These are phyloP conservation scores for Lachancea thermotolerans DNA, from an alignment of 805 yeast genomes.

Conservation along the genomic window DNA sequence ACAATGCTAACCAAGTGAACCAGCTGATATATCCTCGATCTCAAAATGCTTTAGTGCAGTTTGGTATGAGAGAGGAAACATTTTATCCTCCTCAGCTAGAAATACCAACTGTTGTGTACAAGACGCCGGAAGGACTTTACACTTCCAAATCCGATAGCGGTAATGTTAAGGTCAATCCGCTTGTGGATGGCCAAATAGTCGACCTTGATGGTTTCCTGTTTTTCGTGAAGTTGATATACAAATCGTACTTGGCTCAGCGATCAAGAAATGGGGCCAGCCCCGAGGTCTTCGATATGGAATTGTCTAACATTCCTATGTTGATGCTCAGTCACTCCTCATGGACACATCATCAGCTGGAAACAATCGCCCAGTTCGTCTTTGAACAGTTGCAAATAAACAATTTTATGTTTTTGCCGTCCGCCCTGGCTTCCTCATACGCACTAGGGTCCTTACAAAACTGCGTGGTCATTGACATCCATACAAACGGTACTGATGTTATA, in stretches of 20 bases:
- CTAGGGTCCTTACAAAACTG: constrained; percentile 59
- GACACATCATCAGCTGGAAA: constrained; percentile 62
- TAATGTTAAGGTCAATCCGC: constrained; percentile 51
- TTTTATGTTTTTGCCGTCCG: constrained; percentile 58
- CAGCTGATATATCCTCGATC: constrained; percentile 76
- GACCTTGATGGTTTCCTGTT: constrained; percentile 67
- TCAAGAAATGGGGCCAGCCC: constrained; percentile 18
- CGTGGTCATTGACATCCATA: constrained; percentile 75
- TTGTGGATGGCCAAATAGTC: constrained; percentile 54
- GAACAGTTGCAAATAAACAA: constrained; percentile 69
- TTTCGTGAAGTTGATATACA: constrained; percentile 41
- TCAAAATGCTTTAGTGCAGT: constrained; percentile 61
- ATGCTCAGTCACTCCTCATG: constrained; percentile 62
- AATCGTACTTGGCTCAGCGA: constrained; percentile 35
- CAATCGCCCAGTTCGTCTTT: constrained; percentile 65
- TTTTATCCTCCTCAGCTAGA: constrained; percentile 68
- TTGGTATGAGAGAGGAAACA: constrained; percentile 59
- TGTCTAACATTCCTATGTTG: constrained; percentile 57
- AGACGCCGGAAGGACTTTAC: constrained; percentile 26
- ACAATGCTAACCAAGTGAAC: constrained; percentile 12
- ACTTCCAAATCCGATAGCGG: constrained; percentile 28
- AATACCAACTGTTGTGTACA: constrained; percentile 72
- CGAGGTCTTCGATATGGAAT: constrained; percentile 24
- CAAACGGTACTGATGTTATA: constrained; percentile 63
- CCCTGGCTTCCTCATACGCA: constrained; percentile 69